Evolutionary conservation across 164 flowering plant genomes (phyloP), one percentile per base, ranked within the genome.

Genomic region (Kingdonia uniflora): DNA sequence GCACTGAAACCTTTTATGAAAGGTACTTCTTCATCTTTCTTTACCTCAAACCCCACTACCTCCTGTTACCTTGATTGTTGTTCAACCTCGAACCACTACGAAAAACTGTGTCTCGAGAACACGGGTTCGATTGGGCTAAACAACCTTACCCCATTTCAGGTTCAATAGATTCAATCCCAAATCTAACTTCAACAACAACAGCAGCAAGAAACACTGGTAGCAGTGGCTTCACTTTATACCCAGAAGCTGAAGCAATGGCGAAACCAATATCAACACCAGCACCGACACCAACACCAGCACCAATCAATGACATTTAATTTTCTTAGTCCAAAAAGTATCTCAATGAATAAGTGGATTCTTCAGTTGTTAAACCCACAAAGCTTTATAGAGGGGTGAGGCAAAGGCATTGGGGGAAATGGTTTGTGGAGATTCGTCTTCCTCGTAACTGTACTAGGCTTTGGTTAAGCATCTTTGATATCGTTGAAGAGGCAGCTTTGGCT

Each of bases 401-500:
- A 58, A 53, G 97, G 46, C 97, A 88, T 59, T 88, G 95, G 95
- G 95, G 95, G 4, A 89, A 88, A 54, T 88, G 97, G 96, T 94
- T 88, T 22, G 96, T 91, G 0, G 96, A 88, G 79, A n/a, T n/a
- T n/a, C n/a, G n/a, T n/a, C n/a, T n/a, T n/a, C n/a, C n/a, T n/a
- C n/a, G n/a, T n/a, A n/a, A 85, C 79, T 67, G 96, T 5, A 85
- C 88, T 15, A 59, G 96, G 19, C 95, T 88, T 49, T 88, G 96
- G 96, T 80, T 88, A 2, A 91, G 96, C 39, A 88, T 95, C 40
- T 88, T 85, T 42, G 96, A 88, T 64, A 88, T 90, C 0, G 94
- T 94, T 13, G 91, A 82, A 56, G 96, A 88, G 37, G 96, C 96
- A n/a, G 96, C 96, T 25, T 53, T 85, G 71, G 97, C 97, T 14